phyloP scores from a whole-genome alignment of 441 rosid genomes.

The Mallotus japonicus region DNA sequence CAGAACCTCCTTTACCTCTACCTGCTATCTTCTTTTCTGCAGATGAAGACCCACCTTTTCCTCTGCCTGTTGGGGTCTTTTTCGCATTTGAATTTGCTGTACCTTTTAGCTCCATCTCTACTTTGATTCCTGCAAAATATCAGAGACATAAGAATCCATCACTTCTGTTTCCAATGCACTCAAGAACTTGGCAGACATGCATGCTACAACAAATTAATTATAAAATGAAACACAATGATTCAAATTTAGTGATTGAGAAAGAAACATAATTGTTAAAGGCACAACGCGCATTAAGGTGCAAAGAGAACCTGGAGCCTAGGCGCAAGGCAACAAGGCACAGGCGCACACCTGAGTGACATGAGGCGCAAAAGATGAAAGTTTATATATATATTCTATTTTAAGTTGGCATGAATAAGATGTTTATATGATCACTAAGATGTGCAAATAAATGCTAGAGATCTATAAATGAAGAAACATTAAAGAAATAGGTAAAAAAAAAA shows the following conservation, averaged over 20 bases:
- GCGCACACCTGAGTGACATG: too few relatives aligned
- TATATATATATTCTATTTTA: too few relatives aligned
- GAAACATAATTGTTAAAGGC: background rate
- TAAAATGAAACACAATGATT: background rate
- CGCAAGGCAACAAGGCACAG: too few relatives aligned
- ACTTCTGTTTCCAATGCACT: background rate
- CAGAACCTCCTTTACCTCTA: constrained; percentile 27
- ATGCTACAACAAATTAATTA: background rate
- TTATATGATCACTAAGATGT: too few relatives aligned
- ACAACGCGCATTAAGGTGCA: too few relatives aligned
- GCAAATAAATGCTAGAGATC: too few relatives aligned
- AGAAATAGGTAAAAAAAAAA: too few relatives aligned
- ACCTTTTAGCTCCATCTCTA: constrained; percentile 72
- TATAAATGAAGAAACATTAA: too few relatives aligned
- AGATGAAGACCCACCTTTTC: constrained; percentile 37
- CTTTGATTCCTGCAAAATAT: constrained; percentile 56
- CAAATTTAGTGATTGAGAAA: background rate
- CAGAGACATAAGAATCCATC: constrained; percentile 10
- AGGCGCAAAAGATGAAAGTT: too few relatives aligned
- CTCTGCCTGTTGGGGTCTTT: constrained; percentile 47
- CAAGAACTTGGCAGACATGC: background rate
- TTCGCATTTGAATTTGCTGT: constrained; percentile 39
- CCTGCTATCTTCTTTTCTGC: constrained; percentile 27
- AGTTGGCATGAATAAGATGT: too few relatives aligned
- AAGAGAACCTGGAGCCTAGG: background rate